phyloP scores from a whole-genome alignment of 257 asterid genomes.

The Solanum microdontum region DNA sequence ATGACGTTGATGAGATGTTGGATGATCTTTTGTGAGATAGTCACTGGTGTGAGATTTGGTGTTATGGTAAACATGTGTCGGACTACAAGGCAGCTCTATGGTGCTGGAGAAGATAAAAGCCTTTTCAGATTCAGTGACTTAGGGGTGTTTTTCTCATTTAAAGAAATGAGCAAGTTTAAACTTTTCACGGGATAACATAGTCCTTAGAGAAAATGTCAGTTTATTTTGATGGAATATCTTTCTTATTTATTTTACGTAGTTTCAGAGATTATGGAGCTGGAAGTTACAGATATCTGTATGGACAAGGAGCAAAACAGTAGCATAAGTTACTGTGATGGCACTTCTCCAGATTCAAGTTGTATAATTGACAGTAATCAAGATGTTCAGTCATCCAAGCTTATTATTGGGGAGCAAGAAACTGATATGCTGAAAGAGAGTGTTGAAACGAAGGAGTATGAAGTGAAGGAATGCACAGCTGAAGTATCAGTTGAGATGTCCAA shows the following conservation, averaged over 20 bases:
- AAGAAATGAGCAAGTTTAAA: background rate
- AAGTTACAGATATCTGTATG: constrained; percentile 42
- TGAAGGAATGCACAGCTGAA: constrained; percentile 54
- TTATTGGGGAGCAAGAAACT: constrained; percentile 27
- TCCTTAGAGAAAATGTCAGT: background rate
- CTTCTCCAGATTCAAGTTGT: constrained; percentile 19
- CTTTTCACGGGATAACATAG: background rate
- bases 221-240: background rate
- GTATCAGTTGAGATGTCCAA: constrained; percentile 22
- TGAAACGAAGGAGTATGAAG: constrained; percentile 43
- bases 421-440: constrained; percentile 19
- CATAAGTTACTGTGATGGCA: constrained; percentile 23
- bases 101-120: background rate
- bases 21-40: background rate
- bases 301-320: constrained; percentile 64
- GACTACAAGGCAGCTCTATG: background rate
- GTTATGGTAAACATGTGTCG: background rate
- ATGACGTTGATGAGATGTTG: background rate
- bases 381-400: constrained; percentile 18
- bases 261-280: constrained; percentile 57
- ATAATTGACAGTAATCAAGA: constrained; percentile 10
- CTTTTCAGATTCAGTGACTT: background rate
- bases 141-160: background rate
- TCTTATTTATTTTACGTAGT: background rate
- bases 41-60: background rate